Conservation (phyloP, 2,329 filamentous ascomycete species). For the Colletotrichum incanum region DNA sequence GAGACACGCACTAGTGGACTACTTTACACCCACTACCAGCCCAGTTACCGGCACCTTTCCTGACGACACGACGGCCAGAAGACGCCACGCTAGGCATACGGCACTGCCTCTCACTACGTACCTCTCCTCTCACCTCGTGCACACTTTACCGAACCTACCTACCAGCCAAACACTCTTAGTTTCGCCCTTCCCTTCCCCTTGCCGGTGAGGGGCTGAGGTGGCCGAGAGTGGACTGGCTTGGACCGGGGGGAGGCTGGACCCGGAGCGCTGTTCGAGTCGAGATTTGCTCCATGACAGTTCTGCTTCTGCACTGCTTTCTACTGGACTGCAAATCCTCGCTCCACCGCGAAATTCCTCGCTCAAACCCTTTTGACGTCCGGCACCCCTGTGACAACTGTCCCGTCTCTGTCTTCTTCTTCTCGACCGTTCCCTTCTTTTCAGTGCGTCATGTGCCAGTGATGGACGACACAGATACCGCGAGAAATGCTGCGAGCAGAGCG, state of each 20-base stretch:
- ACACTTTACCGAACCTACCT: conserved; percentile 24
- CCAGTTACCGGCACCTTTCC: conserved; percentile 6
- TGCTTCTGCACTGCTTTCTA: conserved; percentile 23
- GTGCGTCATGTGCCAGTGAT: conserved; percentile 42
- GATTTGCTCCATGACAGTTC: conserved; percentile 16
- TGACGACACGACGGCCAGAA: not conserved
- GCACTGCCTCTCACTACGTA: not conserved
- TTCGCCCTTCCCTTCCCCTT: conserved; percentile 18
- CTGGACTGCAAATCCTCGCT: conserved; percentile 19
- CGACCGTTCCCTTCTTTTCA: conserved; percentile 16
- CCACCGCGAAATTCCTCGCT: conserved; percentile 43
- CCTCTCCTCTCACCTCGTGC: not conserved
- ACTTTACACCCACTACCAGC: conserved; percentile 9
- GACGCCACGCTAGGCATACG: not conserved
- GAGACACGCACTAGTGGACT: conserved; percentile 12
- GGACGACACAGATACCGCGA: conserved; percentile 43
- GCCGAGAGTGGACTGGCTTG: conserved; percentile 26
- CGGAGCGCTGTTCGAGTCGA: conserved; percentile 12
- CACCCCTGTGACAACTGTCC: conserved; percentile 36
- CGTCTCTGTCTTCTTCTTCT: conserved; percentile 23
- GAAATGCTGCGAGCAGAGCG: conserved; percentile 43
- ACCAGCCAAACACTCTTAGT: conserved; percentile 11
- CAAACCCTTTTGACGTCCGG: conserved; percentile 37
- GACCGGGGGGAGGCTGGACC: conserved; percentile 33
- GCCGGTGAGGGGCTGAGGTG: conserved; percentile 35